Evolutionary conservation across 305 asterid genomes (phyloP), one percentile per base, ranked within the genome.

Genomic region (Petunia hybrid): DNA sequence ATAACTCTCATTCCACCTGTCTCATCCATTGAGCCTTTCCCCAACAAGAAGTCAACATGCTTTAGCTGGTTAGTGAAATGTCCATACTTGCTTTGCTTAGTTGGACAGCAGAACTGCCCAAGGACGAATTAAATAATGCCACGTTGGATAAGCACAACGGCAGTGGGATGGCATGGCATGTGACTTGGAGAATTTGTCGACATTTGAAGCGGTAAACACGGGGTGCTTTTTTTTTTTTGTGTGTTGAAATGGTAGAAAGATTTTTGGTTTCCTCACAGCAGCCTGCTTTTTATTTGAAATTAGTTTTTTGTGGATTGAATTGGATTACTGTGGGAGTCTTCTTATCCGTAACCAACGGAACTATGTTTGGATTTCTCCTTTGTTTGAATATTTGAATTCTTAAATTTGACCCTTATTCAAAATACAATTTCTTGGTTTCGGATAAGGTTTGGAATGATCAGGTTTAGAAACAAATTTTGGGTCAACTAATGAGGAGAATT

Each of bases 21-120:
- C 70, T 67, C 53, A 67, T 41, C 75, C 75, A 41, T 41, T 67
- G 36, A 42, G n/a, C 41, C 61, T 78, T 68, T 10, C 60, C 61
- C 36, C 70, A 9, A 42, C 45, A 31, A 77, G 85, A 82, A 78
- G 79, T 82, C 83, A 80, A 80, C 85, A 83, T 86, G 86, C 65
- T 48, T 79, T 74, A 70, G 84, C 80, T 81, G 82, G 82, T 76
- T 75, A 10, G 14, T 9, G 55, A 77, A 69, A 45, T 3, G 16
- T 40, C 13, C 57, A 9, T 76, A 31, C 51, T 6, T 80, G 3
- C 43, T 14, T 76, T 42, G 82, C 80, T 81, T 78, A 71, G 87
- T 75, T 81, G 87, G 83, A 45, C 38, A 56, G 31, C 76, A 56
- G 45, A 3, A 48, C 62, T 5, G 10, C 9, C n/a, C 16, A 45